Evolutionary conservation across 1,284 basidiomycete genomes (phyloP).

Genomic region (Wallemia hederae): DNA sequence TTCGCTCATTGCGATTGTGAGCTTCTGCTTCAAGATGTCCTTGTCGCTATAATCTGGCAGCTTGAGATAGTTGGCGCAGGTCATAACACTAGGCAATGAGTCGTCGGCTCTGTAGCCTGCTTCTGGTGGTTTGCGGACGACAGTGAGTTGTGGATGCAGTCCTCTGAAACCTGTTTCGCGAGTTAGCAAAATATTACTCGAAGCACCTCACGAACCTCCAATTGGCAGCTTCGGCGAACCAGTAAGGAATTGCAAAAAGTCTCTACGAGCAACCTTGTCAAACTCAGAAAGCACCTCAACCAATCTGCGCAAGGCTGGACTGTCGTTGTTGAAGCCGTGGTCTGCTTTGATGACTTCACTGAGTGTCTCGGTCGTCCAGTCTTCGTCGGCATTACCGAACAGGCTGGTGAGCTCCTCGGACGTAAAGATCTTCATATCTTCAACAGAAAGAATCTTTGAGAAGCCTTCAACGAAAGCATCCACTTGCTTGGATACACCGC

Average conservation of each 20-base stretch:
- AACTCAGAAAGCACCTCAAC: conserved; percentile 64
- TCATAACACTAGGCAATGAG: conserved; percentile 93
- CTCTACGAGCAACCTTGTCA: conserved; percentile 38
- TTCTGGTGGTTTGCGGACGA: conserved; percentile 90
- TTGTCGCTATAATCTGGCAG: conserved; percentile 72
- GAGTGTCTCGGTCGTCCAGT: conserved; percentile 72
- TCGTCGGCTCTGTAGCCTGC: conserved; percentile 66
- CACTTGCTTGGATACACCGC: conserved; percentile 7
- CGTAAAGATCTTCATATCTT: conserved; percentile 68
- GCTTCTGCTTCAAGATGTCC: conserved; percentile 44
- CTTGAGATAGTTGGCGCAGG: conserved; percentile 78
- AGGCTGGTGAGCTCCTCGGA: conserved; percentile 76
- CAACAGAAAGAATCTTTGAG: conserved; percentile 74
- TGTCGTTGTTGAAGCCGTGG: conserved; percentile 89
- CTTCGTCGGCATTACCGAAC: conserved; percentile 81
- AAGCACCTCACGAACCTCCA: conserved; percentile 29
- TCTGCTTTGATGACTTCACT: conserved; percentile 79
- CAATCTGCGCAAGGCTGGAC: conserved; percentile 58
- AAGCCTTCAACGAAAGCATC: conserved; percentile 25
- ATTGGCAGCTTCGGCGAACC: conserved; percentile 82
- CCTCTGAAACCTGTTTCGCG: conserved; percentile 52
- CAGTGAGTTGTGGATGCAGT: conserved; percentile 73
- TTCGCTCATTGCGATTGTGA: conserved; percentile 54
- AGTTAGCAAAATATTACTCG: neutral
- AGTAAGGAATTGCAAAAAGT: conserved; percentile 87